Percentiles rank a stretch among this genome's conserved stretches.
These are phyloP conservation scores for Amanita subjunquillea DNA, from an alignment of 768 basidiomycete species.

Conservation along the genomic window DNA sequence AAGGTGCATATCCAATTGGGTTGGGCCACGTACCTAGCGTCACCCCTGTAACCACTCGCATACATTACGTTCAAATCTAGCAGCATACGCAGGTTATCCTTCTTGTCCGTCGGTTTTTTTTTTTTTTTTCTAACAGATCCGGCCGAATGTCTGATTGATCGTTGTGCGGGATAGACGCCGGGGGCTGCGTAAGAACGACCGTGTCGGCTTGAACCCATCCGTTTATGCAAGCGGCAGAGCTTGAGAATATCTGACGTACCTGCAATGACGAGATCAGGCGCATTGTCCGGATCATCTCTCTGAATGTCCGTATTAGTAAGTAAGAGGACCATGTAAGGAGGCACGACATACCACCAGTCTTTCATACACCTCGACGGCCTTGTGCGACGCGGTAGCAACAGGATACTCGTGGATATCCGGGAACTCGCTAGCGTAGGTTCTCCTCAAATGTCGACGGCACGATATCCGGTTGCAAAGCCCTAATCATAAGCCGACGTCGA, in stretches of 20 bases:
- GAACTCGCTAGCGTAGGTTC: neutral
- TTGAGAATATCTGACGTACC: neutral
- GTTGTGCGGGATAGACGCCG: constrained; percentile 45
- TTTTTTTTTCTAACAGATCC: constrained; percentile 82
- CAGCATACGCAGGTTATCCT: constrained; percentile 82
- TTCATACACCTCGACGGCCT: constrained; percentile 28
- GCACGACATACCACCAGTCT: constrained; percentile 20
- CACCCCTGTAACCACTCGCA: constrained; percentile 94
- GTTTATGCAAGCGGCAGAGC: neutral
- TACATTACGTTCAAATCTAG: constrained; percentile 70
- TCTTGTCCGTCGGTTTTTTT: constrained; percentile 74
- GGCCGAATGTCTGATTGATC: constrained; percentile 46
- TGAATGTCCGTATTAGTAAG: constrained; percentile 1
- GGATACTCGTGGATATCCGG: constrained; percentile 22
- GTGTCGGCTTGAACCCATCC: constrained; percentile 67
- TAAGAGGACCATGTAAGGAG: no score
- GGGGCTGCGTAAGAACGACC: constrained; percentile 76
- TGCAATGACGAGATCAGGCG: constrained; percentile 20
- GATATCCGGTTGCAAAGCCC: constrained; percentile 31
- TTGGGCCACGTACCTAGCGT: constrained; percentile 47
- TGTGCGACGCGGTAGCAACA: constrained; percentile 21
- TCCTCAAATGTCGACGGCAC: constrained; percentile 23
- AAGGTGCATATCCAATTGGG: no score
- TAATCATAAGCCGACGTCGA: constrained; percentile 9
- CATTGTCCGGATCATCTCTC: constrained; percentile 22